Evolutionary conservation across 2,329 filamentous ascomycete genomes (phyloP).

Genomic region (Hymenoscyphus infarciens): DNA sequence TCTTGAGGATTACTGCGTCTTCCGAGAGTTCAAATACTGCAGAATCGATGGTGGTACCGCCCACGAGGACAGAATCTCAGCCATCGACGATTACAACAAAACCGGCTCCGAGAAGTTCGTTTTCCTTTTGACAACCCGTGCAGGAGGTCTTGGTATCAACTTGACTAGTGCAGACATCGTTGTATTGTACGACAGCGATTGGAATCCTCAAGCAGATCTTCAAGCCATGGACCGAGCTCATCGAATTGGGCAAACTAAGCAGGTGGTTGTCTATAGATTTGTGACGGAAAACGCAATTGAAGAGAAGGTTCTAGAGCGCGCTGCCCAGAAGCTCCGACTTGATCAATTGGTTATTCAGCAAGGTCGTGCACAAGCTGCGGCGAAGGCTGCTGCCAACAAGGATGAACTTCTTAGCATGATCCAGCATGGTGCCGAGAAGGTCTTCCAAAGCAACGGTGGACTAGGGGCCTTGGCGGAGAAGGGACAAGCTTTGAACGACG

Average conservation of each 20-base stretch:
- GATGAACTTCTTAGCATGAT: slow-evolving; percentile 98
- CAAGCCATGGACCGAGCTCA: slow-evolving; percentile 99
- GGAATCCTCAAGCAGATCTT: slow-evolving; percentile 97
- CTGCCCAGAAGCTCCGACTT: slow-evolving; percentile 91
- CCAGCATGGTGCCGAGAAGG: slow-evolving; percentile 93
- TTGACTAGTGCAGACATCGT: slow-evolving; percentile 94
- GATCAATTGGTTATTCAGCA: slow-evolving; percentile 98
- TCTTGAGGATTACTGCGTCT: slow-evolving; percentile 96
- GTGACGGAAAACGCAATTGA: slow-evolving; percentile 98
- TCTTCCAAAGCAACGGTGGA: slow-evolving; percentile 73
- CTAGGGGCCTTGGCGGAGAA: slow-evolving; percentile 58
- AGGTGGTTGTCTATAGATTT: slow-evolving; percentile 94
- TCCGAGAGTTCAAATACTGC: slow-evolving; percentile 92
- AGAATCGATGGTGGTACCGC: slow-evolving; percentile 96
- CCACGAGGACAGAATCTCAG: slow-evolving; percentile 94
- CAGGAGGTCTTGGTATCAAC: slow-evolving; percentile 95
- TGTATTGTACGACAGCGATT: slow-evolving; percentile 94
- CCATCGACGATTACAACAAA: slow-evolving; percentile 98
- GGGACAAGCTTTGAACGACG: slow-evolving; percentile 67
- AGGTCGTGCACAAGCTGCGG: slow-evolving; percentile 84
- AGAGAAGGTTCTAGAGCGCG: slow-evolving; percentile 94
- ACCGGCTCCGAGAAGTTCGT: slow-evolving; percentile 93
- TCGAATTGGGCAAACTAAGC: slow-evolving; percentile 97
- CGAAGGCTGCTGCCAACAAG: slow-evolving; percentile 89
- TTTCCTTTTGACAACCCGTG: slow-evolving; percentile 91